A percentile compares a stretch with the other conserved stretches of the same genome.
Evolutionary conservation across 2,329 filamentous ascomycete species (phyloP).

Genomic region (Botrytis fragariae): DNA sequence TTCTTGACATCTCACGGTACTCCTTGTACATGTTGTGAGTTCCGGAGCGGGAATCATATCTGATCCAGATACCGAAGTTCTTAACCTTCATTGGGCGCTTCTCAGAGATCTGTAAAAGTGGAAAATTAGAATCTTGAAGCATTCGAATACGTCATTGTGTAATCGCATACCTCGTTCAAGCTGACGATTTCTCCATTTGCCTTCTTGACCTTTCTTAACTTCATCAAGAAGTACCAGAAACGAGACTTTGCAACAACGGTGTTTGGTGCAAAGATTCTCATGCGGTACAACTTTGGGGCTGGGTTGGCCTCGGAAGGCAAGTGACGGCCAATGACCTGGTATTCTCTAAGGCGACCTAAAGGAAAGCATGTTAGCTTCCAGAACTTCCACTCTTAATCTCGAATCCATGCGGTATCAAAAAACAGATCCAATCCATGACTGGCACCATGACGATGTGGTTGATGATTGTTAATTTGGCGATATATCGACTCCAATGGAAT

Average conservation of each 20-base stretch:
- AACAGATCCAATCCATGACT: background rate
- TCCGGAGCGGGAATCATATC: slow-evolving; percentile 98
- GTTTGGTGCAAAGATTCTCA: slow-evolving; percentile 99
- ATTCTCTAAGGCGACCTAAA: slow-evolving; percentile 98
- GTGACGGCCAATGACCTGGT: slow-evolving; percentile 99
- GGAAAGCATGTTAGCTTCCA: slow-evolving; percentile 37
- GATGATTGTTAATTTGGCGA: background rate
- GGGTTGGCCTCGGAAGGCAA: slow-evolving; percentile 97
- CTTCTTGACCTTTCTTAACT: slow-evolving; percentile 99
- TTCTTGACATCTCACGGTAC: slow-evolving; percentile 98
- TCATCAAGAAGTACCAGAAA: slow-evolving; percentile 99
- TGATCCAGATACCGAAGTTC: slow-evolving; percentile 99
- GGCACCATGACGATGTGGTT: background rate
- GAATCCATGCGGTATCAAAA: background rate
- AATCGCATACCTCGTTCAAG: slow-evolving; percentile 80
- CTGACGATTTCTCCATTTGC: slow-evolving; percentile 98
- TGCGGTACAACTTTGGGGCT: slow-evolving; percentile 98
- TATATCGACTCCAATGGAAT: background rate
- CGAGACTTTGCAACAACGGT: slow-evolving; percentile 98
- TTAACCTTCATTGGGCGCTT: slow-evolving; percentile 99
- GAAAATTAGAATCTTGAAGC: slow-evolving; percentile 25
- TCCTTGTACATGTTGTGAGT: slow-evolving; percentile 99
- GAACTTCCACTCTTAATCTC: background rate
- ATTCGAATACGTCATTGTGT: background rate
- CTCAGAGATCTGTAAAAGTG: slow-evolving; percentile 74